Percentiles rank a stretch among this genome's conserved stretches.
Evolutionary conservation across 306 rosid genomes (phyloP).

Genomic region (Styphnolobium japonicum): DNA sequence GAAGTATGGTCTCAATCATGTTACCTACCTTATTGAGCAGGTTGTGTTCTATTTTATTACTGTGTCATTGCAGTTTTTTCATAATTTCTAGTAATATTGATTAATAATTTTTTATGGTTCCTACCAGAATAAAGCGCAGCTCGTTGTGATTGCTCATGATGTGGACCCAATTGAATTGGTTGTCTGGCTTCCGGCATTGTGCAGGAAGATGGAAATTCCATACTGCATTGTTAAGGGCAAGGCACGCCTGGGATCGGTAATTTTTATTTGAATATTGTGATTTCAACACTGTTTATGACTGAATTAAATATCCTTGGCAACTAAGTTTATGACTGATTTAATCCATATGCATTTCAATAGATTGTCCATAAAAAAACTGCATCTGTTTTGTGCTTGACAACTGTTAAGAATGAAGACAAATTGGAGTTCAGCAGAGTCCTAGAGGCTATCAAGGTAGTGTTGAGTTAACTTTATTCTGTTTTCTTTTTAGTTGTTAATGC

Average conservation of each 20-base stretch:
- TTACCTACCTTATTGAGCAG: constrained; percentile 81
- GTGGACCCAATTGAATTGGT: constrained; percentile 83
- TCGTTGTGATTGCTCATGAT: constrained; percentile 86
- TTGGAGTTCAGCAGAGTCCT: constrained; percentile 72
- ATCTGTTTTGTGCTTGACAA: constrained; percentile 76
- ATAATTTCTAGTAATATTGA: neutral
- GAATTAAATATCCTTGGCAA: neutral
- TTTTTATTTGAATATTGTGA: neutral
- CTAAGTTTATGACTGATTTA: neutral
- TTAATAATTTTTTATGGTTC: neutral
- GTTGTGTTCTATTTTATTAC: neutral
- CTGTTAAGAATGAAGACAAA: constrained; percentile 80
- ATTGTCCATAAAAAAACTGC: constrained; percentile 80
- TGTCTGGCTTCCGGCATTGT: constrained; percentile 84
- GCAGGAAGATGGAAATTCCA: constrained; percentile 89
- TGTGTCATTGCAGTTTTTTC: neutral
- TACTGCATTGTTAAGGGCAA: constrained; percentile 92
- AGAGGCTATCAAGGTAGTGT: constrained; percentile 71
- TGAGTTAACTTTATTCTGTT: neutral
- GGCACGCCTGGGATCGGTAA: constrained; percentile 76
- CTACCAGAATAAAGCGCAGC: constrained; percentile 73
- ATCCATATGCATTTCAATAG: constrained; percentile 24
- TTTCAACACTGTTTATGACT: neutral
- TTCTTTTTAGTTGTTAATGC: too few relatives aligned
- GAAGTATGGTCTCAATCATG: constrained; percentile 82